Conservation (phyloP, 768 basidiomycete genomes). For the Tephrocybe sp. region DNA sequence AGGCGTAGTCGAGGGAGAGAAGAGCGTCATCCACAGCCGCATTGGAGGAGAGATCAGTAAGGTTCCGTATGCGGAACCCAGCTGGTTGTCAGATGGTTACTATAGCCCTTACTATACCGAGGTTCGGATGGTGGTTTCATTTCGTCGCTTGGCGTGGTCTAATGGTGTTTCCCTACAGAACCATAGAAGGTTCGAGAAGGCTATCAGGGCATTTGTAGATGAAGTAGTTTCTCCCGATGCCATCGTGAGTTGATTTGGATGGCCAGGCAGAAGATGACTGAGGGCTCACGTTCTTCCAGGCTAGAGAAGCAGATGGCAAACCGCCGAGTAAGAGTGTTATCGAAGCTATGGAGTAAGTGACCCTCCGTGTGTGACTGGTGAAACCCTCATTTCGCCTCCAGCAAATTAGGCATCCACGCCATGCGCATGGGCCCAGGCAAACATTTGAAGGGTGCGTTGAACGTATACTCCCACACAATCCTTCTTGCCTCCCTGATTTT, state of each 20-base stretch:
- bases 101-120: conserved; percentile 78
- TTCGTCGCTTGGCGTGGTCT: conserved; percentile 20
- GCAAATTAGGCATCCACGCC: conserved; percentile 73
- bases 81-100: conserved; percentile 70
- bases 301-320: conserved; percentile 89
- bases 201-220: conserved; percentile 71
- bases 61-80: conserved; percentile 92
- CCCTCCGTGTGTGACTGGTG: conserved; percentile 41
- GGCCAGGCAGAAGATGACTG: conserved; percentile 2
- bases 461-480: not conserved
- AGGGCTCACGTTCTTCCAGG: conserved; percentile 44
- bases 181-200: conserved; percentile 63
- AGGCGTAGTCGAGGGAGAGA: conserved; percentile 70
- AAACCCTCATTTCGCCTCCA: conserved; percentile 20
- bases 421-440: conserved; percentile 95
- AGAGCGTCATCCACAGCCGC: conserved; percentile 54
- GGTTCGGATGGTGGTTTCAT: conserved; percentile 37
- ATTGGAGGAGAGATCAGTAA: conserved; percentile 66
- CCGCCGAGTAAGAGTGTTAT: conserved; percentile 75
- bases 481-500: not conserved
- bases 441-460: conserved; percentile 58
- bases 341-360: conserved; percentile 65
- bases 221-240: conserved; percentile 64
- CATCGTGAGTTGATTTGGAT: conserved; percentile 26
- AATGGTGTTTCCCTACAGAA: conserved; percentile 34